Evolutionary conservation across 768 basidiomycete species (phyloP).

Genomic region (Fistulinella prunicolor): DNA sequence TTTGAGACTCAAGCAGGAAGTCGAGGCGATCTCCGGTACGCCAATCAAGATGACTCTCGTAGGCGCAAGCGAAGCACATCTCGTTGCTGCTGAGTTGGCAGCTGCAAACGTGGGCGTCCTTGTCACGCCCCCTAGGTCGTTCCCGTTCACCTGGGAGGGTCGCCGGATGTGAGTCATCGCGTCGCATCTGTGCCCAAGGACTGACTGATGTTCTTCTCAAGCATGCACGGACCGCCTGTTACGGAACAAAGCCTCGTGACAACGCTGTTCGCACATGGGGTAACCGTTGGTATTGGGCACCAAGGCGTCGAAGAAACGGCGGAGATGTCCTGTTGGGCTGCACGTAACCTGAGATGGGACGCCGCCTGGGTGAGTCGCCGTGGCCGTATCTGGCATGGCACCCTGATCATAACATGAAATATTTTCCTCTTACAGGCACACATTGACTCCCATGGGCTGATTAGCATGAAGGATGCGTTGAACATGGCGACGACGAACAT

Average conservation of each 20-base stretch:
- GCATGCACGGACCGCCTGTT: slow-evolving; percentile 69
- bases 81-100: slow-evolving; percentile 45
- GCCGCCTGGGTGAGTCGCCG: slow-evolving; percentile 89
- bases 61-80: slow-evolving; percentile 56
- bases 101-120: slow-evolving; percentile 68
- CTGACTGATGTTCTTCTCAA: slow-evolving; percentile 17
- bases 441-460: slow-evolving; percentile 38
- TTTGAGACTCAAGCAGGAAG: slow-evolving; percentile 55
- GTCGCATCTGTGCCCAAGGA: background rate
- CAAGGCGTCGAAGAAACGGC: slow-evolving; percentile 46
- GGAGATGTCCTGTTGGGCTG: slow-evolving; percentile 78
- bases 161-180: slow-evolving; percentile 51
- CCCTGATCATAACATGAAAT: background rate
- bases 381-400: slow-evolving; percentile 24
- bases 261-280: slow-evolving; percentile 49
- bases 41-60: slow-evolving; percentile 47
- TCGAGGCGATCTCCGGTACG: slow-evolving; percentile 36
- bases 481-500: slow-evolving; percentile 42
- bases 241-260: slow-evolving; percentile 68
- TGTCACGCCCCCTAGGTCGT: slow-evolving; percentile 59
- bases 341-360: slow-evolving; percentile 87
- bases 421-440: slow-evolving; percentile 24
- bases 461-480: slow-evolving; percentile 38
- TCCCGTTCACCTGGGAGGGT: slow-evolving; percentile 64
- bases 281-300: slow-evolving; percentile 60